Evolutionary conservation across 495 filamentous ascomycete genomes (phyloP), one percentile per base, ranked within the genome.

Genomic region (Penicillium cinerascens): DNA sequence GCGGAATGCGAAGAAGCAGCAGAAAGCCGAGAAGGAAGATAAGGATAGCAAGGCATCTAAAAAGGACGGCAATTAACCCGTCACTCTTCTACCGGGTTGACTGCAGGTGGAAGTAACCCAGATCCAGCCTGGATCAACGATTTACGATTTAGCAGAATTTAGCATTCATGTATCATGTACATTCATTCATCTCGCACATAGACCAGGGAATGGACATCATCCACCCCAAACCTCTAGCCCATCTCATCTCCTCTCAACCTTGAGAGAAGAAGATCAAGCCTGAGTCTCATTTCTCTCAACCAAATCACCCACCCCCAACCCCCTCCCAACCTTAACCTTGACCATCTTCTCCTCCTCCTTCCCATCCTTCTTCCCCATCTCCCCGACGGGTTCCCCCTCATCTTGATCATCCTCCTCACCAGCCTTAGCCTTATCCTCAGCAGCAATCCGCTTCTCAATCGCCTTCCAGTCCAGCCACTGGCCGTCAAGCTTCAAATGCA

Each of bases 221-320:
- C 37, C 4, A 18, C 37, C 13, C 20, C 3, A 18, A 37, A 49
- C 23, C 39, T 46, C 44, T n/a, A n/a, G n/a, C n/a, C n/a, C n/a
- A n/a, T n/a, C n/a, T n/a, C n/a, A n/a, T n/a, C n/a, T n/a, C n/a
- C n/a, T n/a, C n/a, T n/a, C n/a, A n/a, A n/a, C n/a, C n/a, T n/a
- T n/a, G n/a, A 22, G 44, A 44, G 33, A 20, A 20, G 16, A 22
- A 42, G 38, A 51, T 21, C 27, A 47, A 38, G 52, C 37, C 55
- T 57, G 51, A 54, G 40, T 56, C 61, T 87, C 88, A 68, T 85
- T 88, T 70, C 82, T 83, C 81, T 95, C 89, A 23, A 92, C 87
- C 67, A 96, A 69, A 58, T 93, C 90, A 7, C 87, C 86, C 3
- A 96, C 91, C 7, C 91, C 91, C 18, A 96, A 64, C 3, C 73